Conservation (phyloP, 495 filamentous ascomycete species). For the Neurospora africana region DNA sequence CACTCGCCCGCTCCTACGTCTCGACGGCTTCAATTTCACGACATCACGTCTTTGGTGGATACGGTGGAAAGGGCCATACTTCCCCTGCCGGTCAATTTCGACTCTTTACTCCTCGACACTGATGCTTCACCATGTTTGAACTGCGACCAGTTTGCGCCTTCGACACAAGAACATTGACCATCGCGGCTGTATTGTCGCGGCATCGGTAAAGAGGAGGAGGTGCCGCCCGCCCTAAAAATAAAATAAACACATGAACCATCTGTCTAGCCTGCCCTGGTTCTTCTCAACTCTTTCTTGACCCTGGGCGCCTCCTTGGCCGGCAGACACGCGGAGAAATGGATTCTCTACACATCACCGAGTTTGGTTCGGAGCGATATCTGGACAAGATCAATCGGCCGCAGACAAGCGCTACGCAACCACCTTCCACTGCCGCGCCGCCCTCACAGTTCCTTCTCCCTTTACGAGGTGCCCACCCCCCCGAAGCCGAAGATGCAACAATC, state of each 20-base stretch:
- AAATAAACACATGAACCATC: background rate
- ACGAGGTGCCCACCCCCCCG: constrained; percentile 20
- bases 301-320: constrained; percentile 6
- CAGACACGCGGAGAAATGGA: constrained; percentile 32
- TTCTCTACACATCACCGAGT: constrained; percentile 44
- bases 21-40: background rate
- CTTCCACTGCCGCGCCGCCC: constrained; percentile 3
- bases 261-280: constrained; percentile 8
- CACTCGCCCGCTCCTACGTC: background rate
- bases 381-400: constrained; percentile 36
- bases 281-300: constrained; percentile 13
- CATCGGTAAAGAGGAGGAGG: constrained; percentile 18
- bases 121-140: constrained; percentile 41
- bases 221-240: background rate
- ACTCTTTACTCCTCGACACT: background rate
- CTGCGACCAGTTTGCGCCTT: constrained; percentile 25
- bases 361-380: constrained; percentile 46
- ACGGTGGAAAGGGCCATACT: background rate
- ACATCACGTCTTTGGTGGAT: background rate
- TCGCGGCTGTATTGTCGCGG: constrained; percentile 21
- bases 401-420: constrained; percentile 18
- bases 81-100: background rate
- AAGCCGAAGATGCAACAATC: constrained; percentile 11
- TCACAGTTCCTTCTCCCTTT: constrained; percentile 35
- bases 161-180: constrained; percentile 16